A percentile compares a stretch with the other conserved stretches of the same genome.
Evolutionary conservation across 2,329 filamentous ascomycete genomes (phyloP).

Genomic region (Lachnellula subtilissima): DNA sequence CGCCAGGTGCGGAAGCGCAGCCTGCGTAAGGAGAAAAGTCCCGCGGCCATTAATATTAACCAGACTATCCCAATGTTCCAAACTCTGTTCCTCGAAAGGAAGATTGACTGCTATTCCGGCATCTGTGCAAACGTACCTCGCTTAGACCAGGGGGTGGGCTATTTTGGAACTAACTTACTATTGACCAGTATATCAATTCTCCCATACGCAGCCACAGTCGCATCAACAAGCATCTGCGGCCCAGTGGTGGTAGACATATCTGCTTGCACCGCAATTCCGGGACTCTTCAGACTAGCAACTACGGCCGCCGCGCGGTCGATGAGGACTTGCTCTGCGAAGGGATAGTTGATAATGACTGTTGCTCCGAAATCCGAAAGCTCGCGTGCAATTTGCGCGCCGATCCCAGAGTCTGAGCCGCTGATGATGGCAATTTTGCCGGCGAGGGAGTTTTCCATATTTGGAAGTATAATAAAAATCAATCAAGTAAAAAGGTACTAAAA

Average conservation of each 20-base stretch:
- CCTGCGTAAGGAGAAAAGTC: constrained; percentile 40
- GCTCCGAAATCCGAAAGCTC: constrained; percentile 40
- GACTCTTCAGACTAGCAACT: constrained; percentile 16
- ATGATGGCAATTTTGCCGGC: background rate
- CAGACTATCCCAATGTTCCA: constrained; percentile 37
- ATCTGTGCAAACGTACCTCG: constrained; percentile 1
- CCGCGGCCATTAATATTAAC: constrained; percentile 40
- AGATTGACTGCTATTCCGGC: constrained; percentile 38
- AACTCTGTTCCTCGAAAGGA: constrained; percentile 35
- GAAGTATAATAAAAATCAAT: background rate
- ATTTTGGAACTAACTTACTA: constrained; percentile 25
- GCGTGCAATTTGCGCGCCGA: constrained; percentile 38
- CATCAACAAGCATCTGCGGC: constrained; percentile 33
- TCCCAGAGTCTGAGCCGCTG: constrained; percentile 36
- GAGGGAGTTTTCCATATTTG: background rate
- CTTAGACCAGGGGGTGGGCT: background rate
- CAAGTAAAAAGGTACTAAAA: too few relatives aligned
- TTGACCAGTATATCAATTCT: constrained; percentile 42
- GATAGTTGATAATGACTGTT: constrained; percentile 43
- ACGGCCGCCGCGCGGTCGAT: background rate
- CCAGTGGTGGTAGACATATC: constrained; percentile 37
- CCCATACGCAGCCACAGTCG: constrained; percentile 33
- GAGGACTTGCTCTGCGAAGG: constrained; percentile 27
- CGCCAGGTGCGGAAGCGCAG: constrained; percentile 36
- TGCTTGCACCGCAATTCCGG: constrained; percentile 37